Conservation (phyloP, 805 yeast species). For the Kazachstania viticola region DNA sequence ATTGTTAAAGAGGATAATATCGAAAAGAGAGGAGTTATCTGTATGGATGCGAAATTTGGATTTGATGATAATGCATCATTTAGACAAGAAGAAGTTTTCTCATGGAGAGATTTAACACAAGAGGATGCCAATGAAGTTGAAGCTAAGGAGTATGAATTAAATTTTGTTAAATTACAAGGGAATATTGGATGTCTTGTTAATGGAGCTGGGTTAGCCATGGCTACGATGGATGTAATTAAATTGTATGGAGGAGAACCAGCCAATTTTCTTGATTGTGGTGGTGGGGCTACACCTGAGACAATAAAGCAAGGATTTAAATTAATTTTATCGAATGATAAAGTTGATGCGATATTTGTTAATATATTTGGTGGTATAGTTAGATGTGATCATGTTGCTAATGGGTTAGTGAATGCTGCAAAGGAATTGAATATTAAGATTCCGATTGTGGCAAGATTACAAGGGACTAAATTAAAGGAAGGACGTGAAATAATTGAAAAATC, state of each 20-base stretch:
- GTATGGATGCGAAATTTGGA: constrained; percentile 98
- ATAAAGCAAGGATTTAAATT: constrained; percentile 93
- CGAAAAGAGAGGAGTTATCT: constrained; percentile 66
- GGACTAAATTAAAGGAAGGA: constrained; percentile 89
- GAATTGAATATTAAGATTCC: constrained; percentile 85
- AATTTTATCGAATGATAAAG: constrained; percentile 79
- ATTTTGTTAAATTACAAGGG: constrained; percentile 96
- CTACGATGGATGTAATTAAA: constrained; percentile 98
- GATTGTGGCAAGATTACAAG: constrained; percentile 96
- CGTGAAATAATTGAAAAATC: constrained; percentile 75
- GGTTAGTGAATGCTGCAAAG: constrained; percentile 90
- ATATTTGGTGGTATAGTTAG: constrained; percentile 99
- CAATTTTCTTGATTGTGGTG: constrained; percentile 98
- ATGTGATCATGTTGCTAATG: constrained; percentile 97
- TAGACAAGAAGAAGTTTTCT: constrained; percentile 80
- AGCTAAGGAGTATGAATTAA: constrained; percentile 82
- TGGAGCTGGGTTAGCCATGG: constrained; percentile 99
- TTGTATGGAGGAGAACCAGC: constrained; percentile 98
- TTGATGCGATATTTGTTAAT: constrained; percentile 93
- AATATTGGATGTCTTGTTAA: constrained; percentile 97
- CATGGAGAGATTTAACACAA: constrained; percentile 95
- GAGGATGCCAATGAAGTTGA: constrained; percentile 96
- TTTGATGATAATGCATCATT: constrained; percentile 94
- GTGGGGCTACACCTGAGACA: constrained; percentile 98
- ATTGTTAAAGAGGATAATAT: constrained; percentile 29